Percentiles rank a stretch among this genome's conserved stretches.
Evolutionary conservation across 306 rosid genomes (phyloP).

Genomic region (Quercus ilex): DNA sequence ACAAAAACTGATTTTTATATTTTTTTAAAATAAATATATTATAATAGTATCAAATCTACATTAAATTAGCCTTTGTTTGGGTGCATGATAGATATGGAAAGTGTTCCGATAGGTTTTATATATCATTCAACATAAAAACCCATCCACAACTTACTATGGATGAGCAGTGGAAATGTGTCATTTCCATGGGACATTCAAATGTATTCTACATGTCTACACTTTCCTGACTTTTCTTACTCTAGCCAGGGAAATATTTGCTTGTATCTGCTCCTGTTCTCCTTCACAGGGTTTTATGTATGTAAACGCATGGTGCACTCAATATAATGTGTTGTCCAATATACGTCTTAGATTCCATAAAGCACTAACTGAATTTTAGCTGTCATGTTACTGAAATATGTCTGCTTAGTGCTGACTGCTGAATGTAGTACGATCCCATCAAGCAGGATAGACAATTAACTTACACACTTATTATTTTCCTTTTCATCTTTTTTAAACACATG

Average conservation of each 20-base stretch:
- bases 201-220: background rate
- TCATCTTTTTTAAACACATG: background rate
- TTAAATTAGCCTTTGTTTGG: background rate
- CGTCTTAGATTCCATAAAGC: background rate
- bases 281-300: background rate
- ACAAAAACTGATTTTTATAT: background rate
- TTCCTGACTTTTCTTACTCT: background rate
- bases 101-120: constrained; percentile 1
- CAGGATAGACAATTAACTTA: background rate
- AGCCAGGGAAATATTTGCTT: background rate
- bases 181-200: background rate
- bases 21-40: background rate
- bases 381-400: background rate
- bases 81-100: background rate
- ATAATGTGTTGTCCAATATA: background rate
- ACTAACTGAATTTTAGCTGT: background rate
- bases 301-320: background rate
- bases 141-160: background rate
- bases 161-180: background rate
- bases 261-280: background rate
- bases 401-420: background rate
- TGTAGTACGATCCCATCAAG: background rate
- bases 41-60: background rate
- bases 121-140: background rate
- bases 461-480: background rate